phyloP scores from a whole-genome alignment of 2,329 filamentous ascomycete species.

The Penicillium sp. region DNA sequence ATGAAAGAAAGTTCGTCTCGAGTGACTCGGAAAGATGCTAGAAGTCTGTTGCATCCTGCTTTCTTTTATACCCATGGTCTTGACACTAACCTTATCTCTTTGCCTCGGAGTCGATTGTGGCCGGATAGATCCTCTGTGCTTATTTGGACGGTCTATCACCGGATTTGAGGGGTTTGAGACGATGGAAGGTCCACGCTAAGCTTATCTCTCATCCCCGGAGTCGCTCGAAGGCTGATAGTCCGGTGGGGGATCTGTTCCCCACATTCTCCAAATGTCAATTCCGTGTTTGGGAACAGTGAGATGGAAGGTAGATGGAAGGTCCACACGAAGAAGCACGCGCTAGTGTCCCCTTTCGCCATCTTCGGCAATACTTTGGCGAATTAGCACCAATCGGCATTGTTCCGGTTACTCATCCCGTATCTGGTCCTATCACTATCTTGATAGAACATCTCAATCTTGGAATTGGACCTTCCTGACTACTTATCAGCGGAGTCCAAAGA shows the following conservation, averaged over 20 bases:
- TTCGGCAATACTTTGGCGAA: background rate
- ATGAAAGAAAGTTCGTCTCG: background rate
- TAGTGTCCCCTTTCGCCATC: slow-evolving; percentile 3
- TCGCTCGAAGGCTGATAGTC: background rate
- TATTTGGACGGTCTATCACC: background rate
- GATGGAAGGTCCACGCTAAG: slow-evolving; percentile 13
- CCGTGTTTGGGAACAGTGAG: background rate
- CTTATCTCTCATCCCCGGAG: slow-evolving; percentile 1
- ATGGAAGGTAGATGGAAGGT: slow-evolving; percentile 11
- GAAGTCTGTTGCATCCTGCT: background rate
- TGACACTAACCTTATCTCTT: slow-evolving; percentile 3
- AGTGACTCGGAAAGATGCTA: background rate
- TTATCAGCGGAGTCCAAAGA: background rate
- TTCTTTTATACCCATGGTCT: slow-evolving; percentile 2
- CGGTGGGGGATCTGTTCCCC: slow-evolving; percentile 2
- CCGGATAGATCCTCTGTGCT: background rate
- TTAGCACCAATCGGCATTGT: slow-evolving; percentile 1
- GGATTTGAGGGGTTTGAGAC: background rate
- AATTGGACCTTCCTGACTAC: background rate
- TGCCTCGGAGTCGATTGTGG: background rate
- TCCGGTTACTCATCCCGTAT: background rate
- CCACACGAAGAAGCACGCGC: slow-evolving; percentile 7
- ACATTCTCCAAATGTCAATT: slow-evolving; percentile 1
- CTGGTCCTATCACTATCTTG: background rate
- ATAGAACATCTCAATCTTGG: background rate